Percentiles rank a stretch among this genome's conserved stretches.
Conservation (phyloP, 345 rosid genomes). For the Melaleuca quinquenervia region DNA sequence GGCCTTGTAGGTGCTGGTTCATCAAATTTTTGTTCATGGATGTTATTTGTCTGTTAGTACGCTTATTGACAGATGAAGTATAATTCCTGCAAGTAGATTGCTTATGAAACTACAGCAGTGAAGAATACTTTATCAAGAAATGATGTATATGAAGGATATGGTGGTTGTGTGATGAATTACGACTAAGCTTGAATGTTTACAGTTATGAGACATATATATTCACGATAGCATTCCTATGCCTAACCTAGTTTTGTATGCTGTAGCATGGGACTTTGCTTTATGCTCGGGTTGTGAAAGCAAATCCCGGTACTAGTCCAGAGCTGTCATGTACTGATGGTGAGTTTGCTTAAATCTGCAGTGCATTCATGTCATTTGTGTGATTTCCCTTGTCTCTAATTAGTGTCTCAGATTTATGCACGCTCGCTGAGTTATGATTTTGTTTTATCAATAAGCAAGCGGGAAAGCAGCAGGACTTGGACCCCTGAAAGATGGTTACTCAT, state of each 20-base stretch:
- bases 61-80: neutral
- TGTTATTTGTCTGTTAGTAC: neutral
- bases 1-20: neutral
- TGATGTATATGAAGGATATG: neutral
- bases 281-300: slow-evolving; percentile 68
- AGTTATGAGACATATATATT: neutral
- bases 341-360: slow-evolving; percentile 3
- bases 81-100: neutral
- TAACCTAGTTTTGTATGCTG: slow-evolving; percentile 3
- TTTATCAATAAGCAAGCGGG: slow-evolving; percentile 37
- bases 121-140: neutral
- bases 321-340: slow-evolving; percentile 63
- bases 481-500: slow-evolving; percentile 66
- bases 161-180: neutral
- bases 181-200: neutral
- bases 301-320: slow-evolving; percentile 65
- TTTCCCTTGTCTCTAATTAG: neutral
- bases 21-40: neutral
- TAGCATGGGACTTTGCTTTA: slow-evolving; percentile 73
- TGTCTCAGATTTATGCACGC: neutral
- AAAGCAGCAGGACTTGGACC: slow-evolving; percentile 75
- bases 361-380: neutral
- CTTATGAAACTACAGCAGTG: neutral
- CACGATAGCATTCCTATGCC: neutral
- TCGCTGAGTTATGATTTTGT: neutral